Evolutionary conservation across 2,329 filamentous ascomycete species (phyloP).

Genomic region (Scleromitrula shiraiana): DNA sequence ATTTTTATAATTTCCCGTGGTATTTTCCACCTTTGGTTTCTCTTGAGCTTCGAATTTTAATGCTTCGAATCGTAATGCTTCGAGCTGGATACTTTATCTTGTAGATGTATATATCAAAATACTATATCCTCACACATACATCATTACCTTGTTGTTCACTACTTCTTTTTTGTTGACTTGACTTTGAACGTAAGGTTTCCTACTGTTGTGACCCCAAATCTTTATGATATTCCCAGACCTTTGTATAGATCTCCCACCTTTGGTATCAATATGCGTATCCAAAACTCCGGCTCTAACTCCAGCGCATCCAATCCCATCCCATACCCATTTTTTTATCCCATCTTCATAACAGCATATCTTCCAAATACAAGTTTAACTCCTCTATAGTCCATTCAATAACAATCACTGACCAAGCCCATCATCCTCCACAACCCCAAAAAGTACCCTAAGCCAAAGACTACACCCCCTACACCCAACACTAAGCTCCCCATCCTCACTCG

Average conservation of each 20-base stretch:
- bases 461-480: slow-evolving; percentile 59
- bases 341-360: no score
- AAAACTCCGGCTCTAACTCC: no score
- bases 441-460: slow-evolving; percentile 57
- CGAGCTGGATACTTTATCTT: no score
- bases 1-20: no score
- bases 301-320: slow-evolving; percentile 2
- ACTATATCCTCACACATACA: no score
- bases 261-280: not conserved
- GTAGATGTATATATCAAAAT: no score
- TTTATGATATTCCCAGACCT: not conserved
- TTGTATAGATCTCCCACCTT: slow-evolving; percentile 1
- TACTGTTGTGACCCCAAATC: not conserved
- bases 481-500: slow-evolving; percentile 49
- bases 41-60: not conserved
- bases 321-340: no score
- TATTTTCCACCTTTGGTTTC: no score
- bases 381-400: no score
- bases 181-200: not conserved
- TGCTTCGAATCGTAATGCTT: no score
- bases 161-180: not conserved
- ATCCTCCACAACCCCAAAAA: slow-evolving; percentile 49
- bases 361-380: no score
- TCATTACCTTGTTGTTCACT: not conserved
- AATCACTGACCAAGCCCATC: no score